Percentiles rank a stretch among this genome's conserved stretches.
Conservation (phyloP, 176 grass and related monocot species). For the Triticum monococcum region DNA sequence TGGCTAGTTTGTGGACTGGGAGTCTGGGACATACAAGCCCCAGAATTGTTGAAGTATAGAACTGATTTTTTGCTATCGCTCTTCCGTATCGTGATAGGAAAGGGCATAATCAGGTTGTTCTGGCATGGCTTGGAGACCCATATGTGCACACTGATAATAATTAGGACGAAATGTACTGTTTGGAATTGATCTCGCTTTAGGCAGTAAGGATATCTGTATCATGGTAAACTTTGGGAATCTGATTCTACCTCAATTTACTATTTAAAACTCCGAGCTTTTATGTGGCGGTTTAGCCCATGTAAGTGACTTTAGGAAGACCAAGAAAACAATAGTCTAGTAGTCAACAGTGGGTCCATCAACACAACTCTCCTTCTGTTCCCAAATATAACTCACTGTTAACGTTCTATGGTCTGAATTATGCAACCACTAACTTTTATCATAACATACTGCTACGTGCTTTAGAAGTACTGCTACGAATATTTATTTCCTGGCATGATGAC, state of each 20-base stretch:
- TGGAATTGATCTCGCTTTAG: not conserved
- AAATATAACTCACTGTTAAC: not conserved
- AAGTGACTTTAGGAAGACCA: not conserved
- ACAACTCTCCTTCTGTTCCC: not conserved
- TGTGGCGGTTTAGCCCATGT: not conserved
- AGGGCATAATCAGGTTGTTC: not conserved
- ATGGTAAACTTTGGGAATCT: not conserved
- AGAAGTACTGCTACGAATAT: not conserved
- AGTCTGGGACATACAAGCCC: not conserved
- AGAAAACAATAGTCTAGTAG: not conserved
- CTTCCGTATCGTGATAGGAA: not conserved
- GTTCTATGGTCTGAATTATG: not conserved
- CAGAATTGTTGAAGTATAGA: not conserved
- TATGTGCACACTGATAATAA: not conserved
- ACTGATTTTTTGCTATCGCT: not conserved
- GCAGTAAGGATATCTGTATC: not conserved
- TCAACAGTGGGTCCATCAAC: not conserved
- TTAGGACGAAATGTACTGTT: not conserved
- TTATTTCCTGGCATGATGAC: not conserved
- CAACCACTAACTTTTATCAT: not conserved
- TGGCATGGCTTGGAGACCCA: conserved; percentile 4
- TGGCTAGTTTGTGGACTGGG: not conserved
- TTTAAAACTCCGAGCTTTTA: not conserved
- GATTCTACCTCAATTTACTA: not conserved
- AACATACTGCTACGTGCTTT: not conserved